Base-by-base conservation (phyloP, 2,329 filamentous ascomycete genomes). In the Alternaria atra region DNA sequence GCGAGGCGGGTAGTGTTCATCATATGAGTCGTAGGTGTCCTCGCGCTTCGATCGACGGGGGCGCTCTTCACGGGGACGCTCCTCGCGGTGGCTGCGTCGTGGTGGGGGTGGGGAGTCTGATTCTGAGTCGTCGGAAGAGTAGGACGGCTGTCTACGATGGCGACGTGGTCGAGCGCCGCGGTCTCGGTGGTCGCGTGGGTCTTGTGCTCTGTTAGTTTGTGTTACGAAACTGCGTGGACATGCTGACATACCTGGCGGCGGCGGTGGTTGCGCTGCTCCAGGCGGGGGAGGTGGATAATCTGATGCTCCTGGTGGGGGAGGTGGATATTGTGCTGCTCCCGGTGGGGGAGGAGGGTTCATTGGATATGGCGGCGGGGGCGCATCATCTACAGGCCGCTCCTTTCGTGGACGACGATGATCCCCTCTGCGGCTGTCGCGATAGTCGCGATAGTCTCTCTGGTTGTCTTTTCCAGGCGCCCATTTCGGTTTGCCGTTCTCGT, bases 401-500 rank as follows among this genome's bases (percentile, higher is more conserved):
- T 52, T 64, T 20, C 66, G 65, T 7, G 66, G 57, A 15, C 70
- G 70, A 6, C 67, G 61, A 23, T 68, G 60, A 15, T 70, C 58
- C 27, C 52, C 70, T 54, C 67, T 59, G 46, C 65, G 70, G 32
- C 65, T 65, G 37, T 71, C 64, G 35, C 65, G 64, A 27, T 70
- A 67, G 17, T 71, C 70, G 40, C 61, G 64, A 52, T 71, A 65
- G 37, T 67, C 68, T 37, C 63, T 60, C 43, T 69, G 62, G 34
- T 71, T 62, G 58, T 72, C 69, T 55, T 60, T 63, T 3, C 57
- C 64, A 8, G 70, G 70, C 20, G 68, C 63, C 70, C 70, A 72
- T 61, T 65, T 68, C 6, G 70, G 66, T 54, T 71, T 72, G 50
- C 70, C 70, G 63, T 71, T 69, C 56, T 72, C 70, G 64, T 72